Base-by-base conservation (phyloP, 805 yeast genomes). In the Saccharomycopsis sp. region DNA sequence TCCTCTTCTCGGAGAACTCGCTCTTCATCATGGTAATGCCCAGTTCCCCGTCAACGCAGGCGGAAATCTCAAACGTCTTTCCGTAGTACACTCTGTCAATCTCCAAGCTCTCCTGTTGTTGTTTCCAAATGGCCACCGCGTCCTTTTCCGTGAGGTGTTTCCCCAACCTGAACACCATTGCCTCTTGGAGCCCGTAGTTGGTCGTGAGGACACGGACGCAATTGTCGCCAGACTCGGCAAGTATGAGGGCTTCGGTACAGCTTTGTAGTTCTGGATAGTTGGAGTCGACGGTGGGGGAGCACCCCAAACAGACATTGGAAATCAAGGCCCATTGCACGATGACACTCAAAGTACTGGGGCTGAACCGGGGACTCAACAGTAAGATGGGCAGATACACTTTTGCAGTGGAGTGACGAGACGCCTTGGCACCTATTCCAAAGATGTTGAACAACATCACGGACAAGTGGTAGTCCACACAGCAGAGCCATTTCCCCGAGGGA, bases 151-250 rank as follows among this genome's bases (percentile, higher is more conserved):
- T 35, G 6, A 22, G 6, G 8, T 13, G 10, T n/a, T 2, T 13
- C 12, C 34, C 5, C 21, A 30, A 31, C 18, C 22, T 27, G 10
- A 36, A 12, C 13, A 22, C 10, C 9, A 40, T 13, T 5, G 30
- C 9, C 13, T 8, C 12, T 12, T 23, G 15, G 5, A 43, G n/a
- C 18, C 47, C 47, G 9, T 22, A 20, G 34, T 32, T 27, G 9
- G 45, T 29, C 5, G 43, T 15, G 19, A 45, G 31, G 12, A 45
- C 20, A 26, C 34, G 21, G 5, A 45, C 16, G 20, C 39, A 35
- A 12, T 26, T 43, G n/a, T 38, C 17, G 16, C 25, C 16, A 29
- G n/a, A n/a, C n/a, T 45, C 49, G 3, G 46, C 46, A n/a, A 45
- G 5, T n/a, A 45, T 3, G 5, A 45, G 18, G 19, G 36, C 22